Conservation (phyloP, 768 basidiomycete genomes). For the Bullera alba region DNA sequence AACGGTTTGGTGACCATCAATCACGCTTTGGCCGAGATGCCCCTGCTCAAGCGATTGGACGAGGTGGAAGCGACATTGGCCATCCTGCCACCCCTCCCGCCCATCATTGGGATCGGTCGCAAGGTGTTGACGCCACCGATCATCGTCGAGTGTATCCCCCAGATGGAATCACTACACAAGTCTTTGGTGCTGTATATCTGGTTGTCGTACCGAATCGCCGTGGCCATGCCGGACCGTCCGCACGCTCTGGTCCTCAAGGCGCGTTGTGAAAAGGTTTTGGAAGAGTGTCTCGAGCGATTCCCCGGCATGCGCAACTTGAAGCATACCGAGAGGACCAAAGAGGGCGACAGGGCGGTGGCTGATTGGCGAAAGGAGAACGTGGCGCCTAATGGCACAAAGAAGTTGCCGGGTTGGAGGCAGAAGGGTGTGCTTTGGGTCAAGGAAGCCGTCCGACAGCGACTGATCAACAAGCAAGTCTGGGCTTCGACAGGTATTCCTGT, state of each 20-base stretch:
- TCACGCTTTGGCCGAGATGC: conserved; percentile 45
- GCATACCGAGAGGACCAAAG: conserved; percentile 7
- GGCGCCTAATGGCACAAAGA: conserved; percentile 11
- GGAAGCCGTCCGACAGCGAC: conserved; percentile 8
- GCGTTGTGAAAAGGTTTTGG: conserved; percentile 61
- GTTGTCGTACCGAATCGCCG: conserved; percentile 64
- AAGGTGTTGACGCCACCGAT: conserved; percentile 16
- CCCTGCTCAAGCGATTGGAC: conserved; percentile 50
- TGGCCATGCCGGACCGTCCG: conserved; percentile 59
- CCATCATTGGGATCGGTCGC: conserved; percentile 10
- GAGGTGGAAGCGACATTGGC: conserved; percentile 47
- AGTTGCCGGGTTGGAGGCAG: conserved; percentile 6
- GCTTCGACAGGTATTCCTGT: conserved; percentile 13
- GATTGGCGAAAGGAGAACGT: conserved; percentile 14
- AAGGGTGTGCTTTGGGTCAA: conserved; percentile 9
- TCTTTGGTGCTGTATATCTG: conserved; percentile 73
- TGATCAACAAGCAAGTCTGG: conserved; percentile 18
- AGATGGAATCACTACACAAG: conserved; percentile 71
- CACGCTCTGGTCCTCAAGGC: conserved; percentile 55
- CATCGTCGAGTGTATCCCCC: conserved; percentile 32
- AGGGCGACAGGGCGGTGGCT: conserved; percentile 14
- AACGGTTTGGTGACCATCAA: conserved; percentile 51
- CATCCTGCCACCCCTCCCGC: conserved; percentile 29
- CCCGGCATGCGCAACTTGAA: conserved; percentile 33
- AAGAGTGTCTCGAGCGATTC: conserved; percentile 51